phyloP scores from a whole-genome alignment of 768 basidiomycete species.

The Fomitopsis pulvina region DNA sequence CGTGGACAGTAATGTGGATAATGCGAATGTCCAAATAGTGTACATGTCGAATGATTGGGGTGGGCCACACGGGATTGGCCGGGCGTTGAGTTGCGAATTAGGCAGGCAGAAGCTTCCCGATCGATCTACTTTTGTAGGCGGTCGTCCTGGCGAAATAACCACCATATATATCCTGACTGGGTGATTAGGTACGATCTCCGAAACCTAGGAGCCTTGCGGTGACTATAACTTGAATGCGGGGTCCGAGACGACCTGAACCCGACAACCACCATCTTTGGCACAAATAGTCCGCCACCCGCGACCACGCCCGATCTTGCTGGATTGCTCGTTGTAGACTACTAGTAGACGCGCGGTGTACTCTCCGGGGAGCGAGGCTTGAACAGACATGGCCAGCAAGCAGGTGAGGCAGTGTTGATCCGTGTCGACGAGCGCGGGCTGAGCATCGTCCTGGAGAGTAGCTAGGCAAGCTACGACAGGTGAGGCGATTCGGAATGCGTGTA shows the following conservation, averaged over 20 bases:
- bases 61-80: no score
- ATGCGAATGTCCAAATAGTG: no score
- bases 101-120: conserved; percentile 13
- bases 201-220: neutral
- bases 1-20: no score
- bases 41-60: no score
- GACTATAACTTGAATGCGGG: neutral
- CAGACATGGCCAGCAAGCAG: conserved; percentile 65
- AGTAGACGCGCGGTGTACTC: no score
- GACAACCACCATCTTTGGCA: neutral
- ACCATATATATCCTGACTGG: neutral
- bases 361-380: no score
- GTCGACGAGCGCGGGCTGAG: neutral
- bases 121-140: conserved; percentile 13
- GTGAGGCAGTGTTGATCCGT: conserved; percentile 26
- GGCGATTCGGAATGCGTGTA: conserved; percentile 20
- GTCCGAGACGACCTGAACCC: neutral
- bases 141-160: neutral
- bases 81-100: conserved; percentile 1
- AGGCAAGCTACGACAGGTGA: conserved; percentile 72
- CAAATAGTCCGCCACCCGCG: neutral
- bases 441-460: conserved; percentile 38
- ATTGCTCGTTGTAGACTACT: no score
- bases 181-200: neutral
- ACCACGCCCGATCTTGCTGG: no score